Percentiles rank a stretch among this genome's conserved stretches.
phyloP scores from a whole-genome alignment of 2,329 filamentous ascomycete species.

The Pseudocercospora fuligena region DNA sequence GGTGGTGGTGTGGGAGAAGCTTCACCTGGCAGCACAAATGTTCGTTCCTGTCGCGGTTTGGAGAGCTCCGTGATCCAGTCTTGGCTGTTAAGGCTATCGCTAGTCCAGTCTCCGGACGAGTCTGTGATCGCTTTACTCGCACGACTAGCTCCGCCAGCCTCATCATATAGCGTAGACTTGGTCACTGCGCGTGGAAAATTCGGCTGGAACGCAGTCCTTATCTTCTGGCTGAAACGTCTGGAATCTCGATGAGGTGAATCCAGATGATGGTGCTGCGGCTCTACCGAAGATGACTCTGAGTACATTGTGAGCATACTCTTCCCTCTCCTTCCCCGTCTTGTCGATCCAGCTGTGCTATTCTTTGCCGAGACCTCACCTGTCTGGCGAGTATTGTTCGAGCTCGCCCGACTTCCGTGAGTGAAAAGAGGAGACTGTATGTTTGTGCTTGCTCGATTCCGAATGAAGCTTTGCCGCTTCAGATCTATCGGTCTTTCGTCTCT shows the following conservation, averaged over 20 bases:
- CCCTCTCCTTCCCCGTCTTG: conserved; percentile 23
- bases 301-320: conserved; percentile 31
- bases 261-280: conserved; percentile 31
- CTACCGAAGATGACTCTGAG: conserved; percentile 39
- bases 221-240: conserved; percentile 33
- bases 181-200: conserved; percentile 38
- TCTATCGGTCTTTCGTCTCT: conserved; percentile 44
- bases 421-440: conserved; percentile 47
- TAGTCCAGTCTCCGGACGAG: conserved; percentile 23
- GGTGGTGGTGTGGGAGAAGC: conserved; percentile 40
- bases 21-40: conserved; percentile 41
- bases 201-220: conserved; percentile 36
- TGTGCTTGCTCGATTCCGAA: conserved; percentile 47
- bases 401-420: conserved; percentile 38
- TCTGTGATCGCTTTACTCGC: background rate
- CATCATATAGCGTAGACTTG: conserved; percentile 29
- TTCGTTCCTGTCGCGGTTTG: conserved; percentile 37
- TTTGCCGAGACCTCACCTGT: conserved; percentile 28
- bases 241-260: conserved; percentile 30
- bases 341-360: conserved; percentile 29
- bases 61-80: conserved; percentile 34
- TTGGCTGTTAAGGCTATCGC: conserved; percentile 24
- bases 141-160: conserved; percentile 20
- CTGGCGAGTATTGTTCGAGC: conserved; percentile 24
- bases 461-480: conserved; percentile 50